Conservation (phyloP, 2,329 filamentous ascomycete species). For the Fusarium aywerte region DNA sequence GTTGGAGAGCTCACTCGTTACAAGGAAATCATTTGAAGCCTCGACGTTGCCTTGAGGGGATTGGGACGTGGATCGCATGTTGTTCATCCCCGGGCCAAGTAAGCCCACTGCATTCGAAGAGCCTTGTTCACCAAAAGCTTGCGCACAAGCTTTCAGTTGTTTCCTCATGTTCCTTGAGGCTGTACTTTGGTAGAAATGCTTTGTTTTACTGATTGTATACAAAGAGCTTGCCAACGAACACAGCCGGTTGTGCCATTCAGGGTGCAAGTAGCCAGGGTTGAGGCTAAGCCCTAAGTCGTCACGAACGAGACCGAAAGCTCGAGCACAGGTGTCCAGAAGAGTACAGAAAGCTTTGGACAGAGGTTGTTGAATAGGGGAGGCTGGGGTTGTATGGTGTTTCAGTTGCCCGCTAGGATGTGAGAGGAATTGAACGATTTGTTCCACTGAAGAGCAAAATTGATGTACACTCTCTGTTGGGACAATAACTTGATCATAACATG, state of each 20-base stretch:
- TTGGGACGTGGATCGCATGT: conserved; percentile 35
- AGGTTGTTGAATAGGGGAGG: conserved; percentile 38
- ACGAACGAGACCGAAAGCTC: conserved; percentile 45
- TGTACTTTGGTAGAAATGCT: conserved; percentile 44
- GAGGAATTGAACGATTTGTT: conserved; percentile 47
- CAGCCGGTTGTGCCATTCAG: conserved; percentile 42
- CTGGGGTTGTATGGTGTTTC: conserved; percentile 30
- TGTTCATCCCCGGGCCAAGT: conserved; percentile 30
- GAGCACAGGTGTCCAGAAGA: conserved; percentile 49
- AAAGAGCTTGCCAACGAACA: conserved; percentile 42
- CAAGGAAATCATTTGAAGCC: conserved; percentile 10
- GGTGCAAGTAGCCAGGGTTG: conserved; percentile 35
- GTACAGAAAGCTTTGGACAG: conserved; percentile 47
- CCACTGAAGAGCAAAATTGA: conserved; percentile 45
- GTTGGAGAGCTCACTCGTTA: conserved; percentile 7
- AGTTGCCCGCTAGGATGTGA: conserved; percentile 35
- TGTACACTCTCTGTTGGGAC: conserved; percentile 43
- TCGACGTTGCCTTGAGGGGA: conserved; percentile 35
- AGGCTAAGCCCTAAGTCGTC: conserved; percentile 30
- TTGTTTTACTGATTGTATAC: conserved; percentile 45
- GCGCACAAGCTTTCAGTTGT: conserved; percentile 46
- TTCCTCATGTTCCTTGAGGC: conserved; percentile 44
- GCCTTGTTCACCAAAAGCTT: conserved; percentile 32
- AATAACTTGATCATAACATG: conserved; percentile 33
- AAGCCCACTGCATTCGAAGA: conserved; percentile 35